Evolutionary conservation across 2,329 filamentous ascomycete species (phyloP).

Genomic region (Aspergillus candidus): DNA sequence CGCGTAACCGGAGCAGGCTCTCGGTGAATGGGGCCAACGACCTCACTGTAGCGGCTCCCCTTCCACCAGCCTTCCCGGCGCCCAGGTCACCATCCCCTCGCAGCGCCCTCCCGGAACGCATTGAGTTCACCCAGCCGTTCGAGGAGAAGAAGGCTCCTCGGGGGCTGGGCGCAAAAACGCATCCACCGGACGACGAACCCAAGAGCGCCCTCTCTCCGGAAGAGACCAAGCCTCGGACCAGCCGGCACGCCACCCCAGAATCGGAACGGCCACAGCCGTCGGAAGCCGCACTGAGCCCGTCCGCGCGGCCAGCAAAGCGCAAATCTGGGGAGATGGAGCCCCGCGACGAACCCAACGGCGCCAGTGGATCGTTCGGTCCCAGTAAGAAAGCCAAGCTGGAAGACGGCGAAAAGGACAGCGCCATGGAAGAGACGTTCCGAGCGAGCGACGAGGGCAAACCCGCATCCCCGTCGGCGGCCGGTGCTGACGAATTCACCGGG

Average conservation of each 20-base stretch:
- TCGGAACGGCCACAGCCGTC: background rate
- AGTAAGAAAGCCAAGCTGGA: constrained; percentile 30
- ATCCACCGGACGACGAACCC: no score
- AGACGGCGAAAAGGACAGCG: constrained; percentile 19
- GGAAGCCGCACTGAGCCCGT: constrained; percentile 12
- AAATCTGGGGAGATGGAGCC: constrained; percentile 21
- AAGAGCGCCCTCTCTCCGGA: no score
- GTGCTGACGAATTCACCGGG: constrained; percentile 8
- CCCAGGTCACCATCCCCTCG: constrained; percentile 1
- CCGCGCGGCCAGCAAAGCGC: constrained; percentile 18
- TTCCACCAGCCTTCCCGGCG: background rate
- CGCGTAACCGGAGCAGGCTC: constrained; percentile 13
- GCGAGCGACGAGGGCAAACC: constrained; percentile 17
- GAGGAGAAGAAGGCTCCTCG: no score
- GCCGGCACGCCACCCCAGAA: no score
- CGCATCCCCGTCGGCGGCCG: constrained; percentile 16
- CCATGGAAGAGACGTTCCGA: constrained; percentile 17
- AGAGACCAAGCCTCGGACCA: no score
- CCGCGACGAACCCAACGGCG: constrained; percentile 9
- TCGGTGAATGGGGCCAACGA: constrained; percentile 2
- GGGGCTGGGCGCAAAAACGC: no score
- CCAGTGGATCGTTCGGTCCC: constrained; percentile 11
- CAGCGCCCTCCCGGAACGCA: no score
- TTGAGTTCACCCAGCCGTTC: no score
- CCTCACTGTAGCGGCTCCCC: background rate